These are phyloP conservation scores for Fonsecaea erecta DNA, from an alignment of 2,329 filamentous ascomycete species.

Conservation along the genomic window DNA sequence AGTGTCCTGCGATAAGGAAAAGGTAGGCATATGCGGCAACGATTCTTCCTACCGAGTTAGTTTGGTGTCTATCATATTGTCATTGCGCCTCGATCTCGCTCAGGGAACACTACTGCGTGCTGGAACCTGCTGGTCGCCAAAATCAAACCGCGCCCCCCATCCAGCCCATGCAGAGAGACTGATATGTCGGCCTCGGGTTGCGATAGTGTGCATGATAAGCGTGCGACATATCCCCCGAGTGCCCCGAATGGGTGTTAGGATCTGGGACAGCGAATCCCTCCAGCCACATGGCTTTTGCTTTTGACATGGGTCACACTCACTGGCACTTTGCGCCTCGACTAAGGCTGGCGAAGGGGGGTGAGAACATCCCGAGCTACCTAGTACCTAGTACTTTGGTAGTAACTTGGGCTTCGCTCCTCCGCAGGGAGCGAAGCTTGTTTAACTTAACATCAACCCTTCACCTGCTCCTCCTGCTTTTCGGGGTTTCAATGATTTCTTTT, in stretches of 20 bases:
- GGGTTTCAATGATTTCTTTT: not conserved
- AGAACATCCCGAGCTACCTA: too few relatives aligned
- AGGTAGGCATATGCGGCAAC: not conserved
- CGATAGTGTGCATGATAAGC: constrained; percentile 15
- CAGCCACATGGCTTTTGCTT: constrained; percentile 5
- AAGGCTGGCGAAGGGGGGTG: constrained; percentile 3
- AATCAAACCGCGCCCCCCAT: too few relatives aligned
- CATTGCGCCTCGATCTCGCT: not conserved
- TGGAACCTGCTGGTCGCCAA: too few relatives aligned
- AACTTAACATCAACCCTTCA: constrained; percentile 1
- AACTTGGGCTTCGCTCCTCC: not conserved
- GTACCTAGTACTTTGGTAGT: not conserved
- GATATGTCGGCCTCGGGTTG: not conserved
- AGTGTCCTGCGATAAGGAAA: constrained; percentile 9
- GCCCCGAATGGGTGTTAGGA: constrained; percentile 1
- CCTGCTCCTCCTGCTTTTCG: too few relatives aligned
- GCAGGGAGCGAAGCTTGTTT: not conserved
- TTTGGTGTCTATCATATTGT: not conserved
- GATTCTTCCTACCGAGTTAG: not conserved
- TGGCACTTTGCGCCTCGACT: not conserved
- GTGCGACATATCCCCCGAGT: not conserved
- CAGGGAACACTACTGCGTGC: too few relatives aligned
- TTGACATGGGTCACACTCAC: too few relatives aligned
- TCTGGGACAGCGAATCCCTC: not conserved
- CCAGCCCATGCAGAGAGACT: not conserved